Evolutionary conservation across 805 yeast genomes (phyloP).

Genomic region (Tetrapisispora taiwanensis): DNA sequence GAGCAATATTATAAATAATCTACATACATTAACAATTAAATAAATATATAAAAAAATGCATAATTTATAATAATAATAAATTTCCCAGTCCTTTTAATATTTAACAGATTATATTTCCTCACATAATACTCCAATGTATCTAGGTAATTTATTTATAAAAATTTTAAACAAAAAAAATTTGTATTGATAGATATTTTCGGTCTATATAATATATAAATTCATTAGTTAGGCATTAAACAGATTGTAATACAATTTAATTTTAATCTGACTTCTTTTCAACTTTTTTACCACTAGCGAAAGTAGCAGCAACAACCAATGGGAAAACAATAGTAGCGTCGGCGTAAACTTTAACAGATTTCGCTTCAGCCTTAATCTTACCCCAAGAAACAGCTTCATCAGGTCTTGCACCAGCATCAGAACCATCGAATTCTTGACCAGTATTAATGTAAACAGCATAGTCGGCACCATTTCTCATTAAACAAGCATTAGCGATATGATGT

Average conservation of each 20-base stretch:
- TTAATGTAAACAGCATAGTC: constrained; percentile 95
- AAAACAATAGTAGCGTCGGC: constrained; percentile 92
- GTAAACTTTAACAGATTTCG: constrained; percentile 80
- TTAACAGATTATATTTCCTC: no score
- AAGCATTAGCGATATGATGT: constrained; percentile 96
- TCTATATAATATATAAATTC: constrained; percentile 3
- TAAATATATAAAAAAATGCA: neutral
- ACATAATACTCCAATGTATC: no score
- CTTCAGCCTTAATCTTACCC: constrained; percentile 97
- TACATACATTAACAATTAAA: no score
- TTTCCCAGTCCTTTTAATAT: no score
- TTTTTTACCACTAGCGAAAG: constrained; percentile 60
- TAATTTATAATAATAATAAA: no score
- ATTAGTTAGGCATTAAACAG: constrained; percentile 1
- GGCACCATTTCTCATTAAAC: constrained; percentile 98
- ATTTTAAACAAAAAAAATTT: no score
- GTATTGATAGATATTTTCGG: neutral
- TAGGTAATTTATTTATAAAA: no score
- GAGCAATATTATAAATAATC: no score
- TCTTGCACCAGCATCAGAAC: constrained; percentile 98
- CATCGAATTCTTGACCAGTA: constrained; percentile 98
- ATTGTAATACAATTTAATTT: neutral
- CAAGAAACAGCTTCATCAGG: constrained; percentile 98
- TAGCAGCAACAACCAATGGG: constrained; percentile 95
- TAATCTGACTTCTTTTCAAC: constrained; percentile 3